These are phyloP conservation scores for Leccinellum albellum DNA, from an alignment of 768 basidiomycete species.

Conservation along the genomic window DNA sequence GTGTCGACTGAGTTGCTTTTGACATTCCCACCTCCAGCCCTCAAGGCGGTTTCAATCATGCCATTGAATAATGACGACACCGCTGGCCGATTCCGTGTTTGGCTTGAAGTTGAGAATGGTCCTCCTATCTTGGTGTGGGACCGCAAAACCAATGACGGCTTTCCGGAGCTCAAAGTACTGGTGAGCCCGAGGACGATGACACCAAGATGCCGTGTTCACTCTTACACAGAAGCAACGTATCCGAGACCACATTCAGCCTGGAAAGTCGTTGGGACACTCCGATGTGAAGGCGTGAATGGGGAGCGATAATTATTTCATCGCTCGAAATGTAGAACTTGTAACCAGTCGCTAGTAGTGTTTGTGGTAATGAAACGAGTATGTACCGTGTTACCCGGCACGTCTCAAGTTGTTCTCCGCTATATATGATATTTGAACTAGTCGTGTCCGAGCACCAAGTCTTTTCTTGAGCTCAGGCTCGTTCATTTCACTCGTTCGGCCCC, in stretches of 20 bases:
- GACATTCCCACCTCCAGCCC: slow-evolving; percentile 79
- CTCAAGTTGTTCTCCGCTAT: slow-evolving; percentile 12
- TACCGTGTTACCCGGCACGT: slow-evolving; percentile 1
- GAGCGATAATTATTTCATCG: not conserved
- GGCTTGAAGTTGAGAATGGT: slow-evolving; percentile 51
- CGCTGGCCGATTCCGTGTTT: slow-evolving; percentile 87
- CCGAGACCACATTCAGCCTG: slow-evolving; percentile 79
- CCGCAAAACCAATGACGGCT: slow-evolving; percentile 84
- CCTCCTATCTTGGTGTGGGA: slow-evolving; percentile 72
- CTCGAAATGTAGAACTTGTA: slow-evolving; percentile 1
- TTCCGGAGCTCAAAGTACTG: slow-evolving; percentile 84
- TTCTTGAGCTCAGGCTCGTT: slow-evolving; percentile 23
- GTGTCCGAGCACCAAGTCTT: slow-evolving; percentile 10
- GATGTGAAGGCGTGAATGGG: slow-evolving; percentile 47
- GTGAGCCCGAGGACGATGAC: slow-evolving; percentile 40
- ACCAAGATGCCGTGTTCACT: slow-evolving; percentile 4
- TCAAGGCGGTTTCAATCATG: slow-evolving; percentile 65
- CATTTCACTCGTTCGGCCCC: slow-evolving; percentile 7
- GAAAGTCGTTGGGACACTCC: slow-evolving; percentile 82
- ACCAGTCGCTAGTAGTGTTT: not conserved
- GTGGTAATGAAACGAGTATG: not conserved
- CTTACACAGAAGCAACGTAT: slow-evolving; percentile 77
- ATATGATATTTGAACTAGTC: slow-evolving; percentile 17
- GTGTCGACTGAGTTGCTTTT: slow-evolving; percentile 88
- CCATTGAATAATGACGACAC: slow-evolving; percentile 80